Base-by-base conservation (phyloP, 352 stramenopile species). In the Phytophthora idaei region DNA sequence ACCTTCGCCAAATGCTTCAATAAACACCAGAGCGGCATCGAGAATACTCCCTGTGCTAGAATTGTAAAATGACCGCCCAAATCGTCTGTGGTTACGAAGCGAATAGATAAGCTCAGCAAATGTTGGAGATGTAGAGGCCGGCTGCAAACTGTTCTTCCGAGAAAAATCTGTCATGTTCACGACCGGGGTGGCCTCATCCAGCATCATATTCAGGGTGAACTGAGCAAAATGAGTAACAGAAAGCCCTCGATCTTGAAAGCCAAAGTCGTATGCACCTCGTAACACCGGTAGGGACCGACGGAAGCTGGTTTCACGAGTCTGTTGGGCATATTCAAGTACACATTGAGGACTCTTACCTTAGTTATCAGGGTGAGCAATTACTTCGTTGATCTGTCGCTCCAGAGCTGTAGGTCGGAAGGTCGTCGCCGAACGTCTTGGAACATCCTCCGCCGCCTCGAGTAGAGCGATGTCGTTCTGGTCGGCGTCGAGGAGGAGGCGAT, bases 131-230 rank as follows among this genome's bases (percentile, higher is more conserved):
- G 4, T 5, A 34, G 7, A 5, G 6, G 11, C 41, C 1, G 42
- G 17, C 6, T 25, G 39, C 0, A 60, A 4, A 9, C 6, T 4
- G 4, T 59, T 67, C n/a, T 60, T 56, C 15, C 25, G 29, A 4
- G 59, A 67, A 12, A 67, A 67, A 46, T 67, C 50, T 1, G 39
- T 56, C 59, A 67, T 67, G 14, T 67, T 67, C 0, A 36, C 37
- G 1, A 12, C 5, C 7, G 39, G 21, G 21, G 21, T 21, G 21
- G 21, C 21, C 21, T 21, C 21, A 21, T 21, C 21, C 21, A 21
- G 21, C 0, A 21, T 21, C 21, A 21, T 21, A 2, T 9, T 1
- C 25, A 1, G 34, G 2, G 3, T 5, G 14, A 15, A 42, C 32
- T 7, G 3, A 50, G 12, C 4, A 28, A 9, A n/a, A 29, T 25